These are phyloP conservation scores for Trametes versicolor DNA, from an alignment of 1,284 basidiomycete genomes.

Conservation along the genomic window DNA sequence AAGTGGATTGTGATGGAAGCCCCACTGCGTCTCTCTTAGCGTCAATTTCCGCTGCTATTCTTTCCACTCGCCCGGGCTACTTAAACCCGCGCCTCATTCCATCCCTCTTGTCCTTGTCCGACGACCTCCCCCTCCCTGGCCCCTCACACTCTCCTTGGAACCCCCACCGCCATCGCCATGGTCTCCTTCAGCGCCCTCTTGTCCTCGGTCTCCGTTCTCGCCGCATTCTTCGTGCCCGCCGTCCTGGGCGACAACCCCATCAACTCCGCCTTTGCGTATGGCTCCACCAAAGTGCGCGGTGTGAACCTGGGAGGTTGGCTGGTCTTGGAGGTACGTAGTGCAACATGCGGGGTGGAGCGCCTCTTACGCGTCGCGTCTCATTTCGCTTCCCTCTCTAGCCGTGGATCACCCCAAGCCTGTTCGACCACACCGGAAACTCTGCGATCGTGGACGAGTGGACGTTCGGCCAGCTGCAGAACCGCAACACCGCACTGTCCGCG, in stretches of 20 bases:
- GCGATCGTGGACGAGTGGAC: slow-evolving; percentile 89
- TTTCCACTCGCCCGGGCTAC: slow-evolving; percentile 18
- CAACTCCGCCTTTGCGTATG: slow-evolving; percentile 58
- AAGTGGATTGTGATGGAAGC: slow-evolving; percentile 25
- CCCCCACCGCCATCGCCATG: slow-evolving; percentile 33
- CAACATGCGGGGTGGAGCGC: background rate
- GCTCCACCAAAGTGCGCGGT: slow-evolving; percentile 69
- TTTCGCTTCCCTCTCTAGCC: slow-evolving; percentile 54
- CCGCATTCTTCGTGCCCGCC: slow-evolving; percentile 32
- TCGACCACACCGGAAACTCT: slow-evolving; percentile 78
- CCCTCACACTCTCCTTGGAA: slow-evolving; percentile 3
- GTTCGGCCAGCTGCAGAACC: slow-evolving; percentile 72
- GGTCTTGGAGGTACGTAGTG: slow-evolving; percentile 73
- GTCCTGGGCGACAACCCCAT: slow-evolving; percentile 46
- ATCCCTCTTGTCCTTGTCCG: slow-evolving; percentile 13
- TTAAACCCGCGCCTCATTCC: slow-evolving; percentile 21
- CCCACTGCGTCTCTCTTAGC: slow-evolving; percentile 21
- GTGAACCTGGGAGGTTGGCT: slow-evolving; percentile 87
- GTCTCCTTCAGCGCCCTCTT: slow-evolving; percentile 28
- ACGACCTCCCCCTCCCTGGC: slow-evolving; percentile 10
- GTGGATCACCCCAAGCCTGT: slow-evolving; percentile 90
- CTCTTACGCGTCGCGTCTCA: slow-evolving; percentile 22
- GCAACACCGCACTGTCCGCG: slow-evolving; percentile 54
- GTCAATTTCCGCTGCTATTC: slow-evolving; percentile 24
- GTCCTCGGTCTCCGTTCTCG: slow-evolving; percentile 31